Base-by-base conservation (phyloP, 169 alveolate species). In the Cryptosporidium sp. region DNA sequence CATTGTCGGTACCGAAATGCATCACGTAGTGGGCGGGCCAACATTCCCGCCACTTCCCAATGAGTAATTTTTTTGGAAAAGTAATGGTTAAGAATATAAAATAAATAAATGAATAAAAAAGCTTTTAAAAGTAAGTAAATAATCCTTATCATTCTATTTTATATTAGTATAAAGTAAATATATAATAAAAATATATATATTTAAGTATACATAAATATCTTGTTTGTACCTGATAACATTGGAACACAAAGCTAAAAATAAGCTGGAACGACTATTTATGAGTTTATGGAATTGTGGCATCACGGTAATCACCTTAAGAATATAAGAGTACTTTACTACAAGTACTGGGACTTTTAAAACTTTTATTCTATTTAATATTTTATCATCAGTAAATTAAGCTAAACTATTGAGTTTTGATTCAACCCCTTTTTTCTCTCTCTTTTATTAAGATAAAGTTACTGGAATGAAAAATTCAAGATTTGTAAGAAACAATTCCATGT, bases 401-500 rank as follows among this genome's bases (percentile, higher is more conserved):
- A 26, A 55, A 21, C 67, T 16, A 23, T 55, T 55, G 3, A 55
- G 5, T 5, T 55, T 23, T n/a, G 10, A 16, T n/a, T 14, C 8
- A 52, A 23, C 31, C 62, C 10, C 62, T 52, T 52, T 52, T 52
- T 8, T 23, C 33, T 16, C 10, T 52, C 16, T 55, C 10, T 21
- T 55, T 9, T 5, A 7, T 0, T 1, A 55, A 55, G n/a, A 10
- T 16, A 21, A 67, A 37, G 50, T 67, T 67, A 14, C 18, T 8
- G 33, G 16, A 12, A 67, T 67, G 51, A 29, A n/a, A 59, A n/a
- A 41, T 52, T 55, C 45, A 59, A 55, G 71, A 73, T 18, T 14
- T 33, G n/a, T 16, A 35, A 80, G 33, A 67, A 65, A 33, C 23
- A 45, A 45, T 65, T 69, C 51, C 23, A 80, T 80, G 37, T 80